Evolutionary conservation across 164 flowering plant genomes (phyloP), one percentile per base, ranked within the genome.

Genomic region (Magnolia sinica): DNA sequence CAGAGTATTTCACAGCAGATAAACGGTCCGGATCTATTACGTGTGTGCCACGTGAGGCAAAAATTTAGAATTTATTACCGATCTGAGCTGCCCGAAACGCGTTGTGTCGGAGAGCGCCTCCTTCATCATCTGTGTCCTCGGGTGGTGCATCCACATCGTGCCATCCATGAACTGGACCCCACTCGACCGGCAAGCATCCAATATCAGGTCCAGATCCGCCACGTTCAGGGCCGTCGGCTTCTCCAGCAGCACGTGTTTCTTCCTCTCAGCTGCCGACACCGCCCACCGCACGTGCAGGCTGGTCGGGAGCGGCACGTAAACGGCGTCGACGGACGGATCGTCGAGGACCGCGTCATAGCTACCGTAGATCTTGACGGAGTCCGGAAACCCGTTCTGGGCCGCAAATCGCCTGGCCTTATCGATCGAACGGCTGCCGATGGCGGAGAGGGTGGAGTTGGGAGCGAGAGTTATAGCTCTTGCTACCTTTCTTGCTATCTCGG

Each of bases 101-200:
- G 18, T 19, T 1, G 80, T 3, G 72, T 85, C 77, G 7, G 78
- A 77, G 0, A 85, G 22, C 61, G 76, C 7, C 61, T 81, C 83
- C 70, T 22, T 65, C 85, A 85, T 83, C 77, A 73, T 76, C 9
- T 55, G 67, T 16, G 87, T 85, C 76, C 87, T 73, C 11, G 87
- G 87, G 71, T 83, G 85, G 69, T 85, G 87, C 83, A 82, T 75
- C 87, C 87, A 85, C 87, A 85, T 85, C 22, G 85, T 81, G 19
- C 76, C 82, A 59, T 85, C 87, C 85, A 85, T 85, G 74, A 85
- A 79, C 81, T 85, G 87, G 23, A 85, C 85, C 7, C 87, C 81
- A 23, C 72, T 76, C 0, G 51, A 22, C 8, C 77, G 80, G 71
- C 85, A 85, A 0, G 84, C 85, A 19, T 79, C 77, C 11, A 85